Percentiles rank a stretch among this genome's conserved stretches.
phyloP scores from a whole-genome alignment of 768 basidiomycete genomes.

The Amanita subjunquillea region DNA sequence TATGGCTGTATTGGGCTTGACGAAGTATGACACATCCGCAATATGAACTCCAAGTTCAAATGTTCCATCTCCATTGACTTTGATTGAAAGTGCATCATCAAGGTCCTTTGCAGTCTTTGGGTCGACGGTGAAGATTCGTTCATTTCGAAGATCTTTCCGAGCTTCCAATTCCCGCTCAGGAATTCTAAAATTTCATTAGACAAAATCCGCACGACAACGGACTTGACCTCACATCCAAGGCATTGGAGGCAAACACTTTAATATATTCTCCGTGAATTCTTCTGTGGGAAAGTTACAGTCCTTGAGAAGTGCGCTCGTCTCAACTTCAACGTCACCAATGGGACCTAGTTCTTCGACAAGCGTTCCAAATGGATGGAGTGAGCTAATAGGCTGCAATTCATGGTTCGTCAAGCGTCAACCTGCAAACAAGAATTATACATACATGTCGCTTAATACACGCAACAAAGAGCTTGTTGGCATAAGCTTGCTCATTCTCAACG shows the following conservation, averaged over 20 bases:
- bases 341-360: slow-evolving; percentile 96
- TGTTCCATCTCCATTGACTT: slow-evolving; percentile 82
- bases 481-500: slow-evolving; percentile 86
- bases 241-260: slow-evolving; percentile 91
- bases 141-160: slow-evolving; percentile 78
- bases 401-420: not conserved
- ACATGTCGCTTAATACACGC: slow-evolving; percentile 99
- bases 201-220: not conserved
- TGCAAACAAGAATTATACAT: slow-evolving; percentile 20
- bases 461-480: slow-evolving; percentile 86
- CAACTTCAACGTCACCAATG: slow-evolving; percentile 97
- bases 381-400: slow-evolving; percentile 68
- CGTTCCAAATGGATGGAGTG: slow-evolving; percentile 97
- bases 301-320: slow-evolving; percentile 93
- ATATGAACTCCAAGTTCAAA: slow-evolving; percentile 93
- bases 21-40: slow-evolving; percentile 93
- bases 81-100: slow-evolving; percentile 91
- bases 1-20: slow-evolving; percentile 91
- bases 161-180: slow-evolving; percentile 83
- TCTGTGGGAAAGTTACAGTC: slow-evolving; percentile 99
- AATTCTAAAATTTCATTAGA: slow-evolving; percentile 37
- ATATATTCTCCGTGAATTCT: slow-evolving; percentile 90
- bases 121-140: slow-evolving; percentile 91
- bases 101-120: slow-evolving; percentile 84
- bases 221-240: slow-evolving; percentile 73